Conservation (phyloP, 345 rosid genomes). For the Arabidopsis suecica region DNA sequence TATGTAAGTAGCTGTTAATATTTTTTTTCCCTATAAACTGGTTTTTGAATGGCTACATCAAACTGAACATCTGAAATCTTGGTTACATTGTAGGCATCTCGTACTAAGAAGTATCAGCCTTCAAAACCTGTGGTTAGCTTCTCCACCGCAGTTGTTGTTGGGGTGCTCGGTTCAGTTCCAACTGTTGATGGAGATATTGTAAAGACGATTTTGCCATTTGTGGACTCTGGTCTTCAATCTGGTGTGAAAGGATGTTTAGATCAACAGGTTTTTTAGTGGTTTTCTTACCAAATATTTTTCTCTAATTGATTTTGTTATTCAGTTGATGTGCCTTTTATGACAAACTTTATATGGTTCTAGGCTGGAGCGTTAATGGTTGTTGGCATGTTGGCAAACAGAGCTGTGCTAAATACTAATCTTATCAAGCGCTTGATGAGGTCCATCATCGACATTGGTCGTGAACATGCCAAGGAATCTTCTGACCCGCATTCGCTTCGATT, state of each 20-base stretch:
- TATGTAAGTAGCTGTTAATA: conserved; percentile 61
- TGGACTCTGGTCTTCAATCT: conserved; percentile 70
- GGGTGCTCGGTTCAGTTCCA: conserved; percentile 66
- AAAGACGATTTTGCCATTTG: conserved; percentile 80
- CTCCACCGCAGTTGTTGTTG: conserved; percentile 84
- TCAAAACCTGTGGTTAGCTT: conserved; percentile 69
- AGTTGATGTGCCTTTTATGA: conserved; percentile 12
- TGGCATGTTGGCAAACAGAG: conserved; percentile 74
- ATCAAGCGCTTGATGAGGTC: conserved; percentile 73
- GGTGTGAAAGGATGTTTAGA: conserved; percentile 63
- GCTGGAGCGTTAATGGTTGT: conserved; percentile 93
- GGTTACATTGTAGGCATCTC: conserved; percentile 63
- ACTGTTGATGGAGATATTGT: conserved; percentile 68
- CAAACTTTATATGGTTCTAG: conserved; percentile 48
- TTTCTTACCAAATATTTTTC: conserved; percentile 12
- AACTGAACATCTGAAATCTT: conserved; percentile 22
- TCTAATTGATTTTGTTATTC: conserved; percentile 4
- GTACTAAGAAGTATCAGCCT: conserved; percentile 68
- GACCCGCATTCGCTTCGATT: conserved; percentile 72
- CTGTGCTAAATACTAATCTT: conserved; percentile 68
- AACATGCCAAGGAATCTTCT: conserved; percentile 65
- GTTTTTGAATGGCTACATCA: conserved; percentile 17
- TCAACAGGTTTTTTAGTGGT: conserved; percentile 67
- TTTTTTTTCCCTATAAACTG: neutral
- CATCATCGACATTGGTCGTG: conserved; percentile 65